Evolutionary conservation across 2,329 filamentous ascomycete genomes (phyloP).

Genomic region (Colletotrichum simmondsii): DNA sequence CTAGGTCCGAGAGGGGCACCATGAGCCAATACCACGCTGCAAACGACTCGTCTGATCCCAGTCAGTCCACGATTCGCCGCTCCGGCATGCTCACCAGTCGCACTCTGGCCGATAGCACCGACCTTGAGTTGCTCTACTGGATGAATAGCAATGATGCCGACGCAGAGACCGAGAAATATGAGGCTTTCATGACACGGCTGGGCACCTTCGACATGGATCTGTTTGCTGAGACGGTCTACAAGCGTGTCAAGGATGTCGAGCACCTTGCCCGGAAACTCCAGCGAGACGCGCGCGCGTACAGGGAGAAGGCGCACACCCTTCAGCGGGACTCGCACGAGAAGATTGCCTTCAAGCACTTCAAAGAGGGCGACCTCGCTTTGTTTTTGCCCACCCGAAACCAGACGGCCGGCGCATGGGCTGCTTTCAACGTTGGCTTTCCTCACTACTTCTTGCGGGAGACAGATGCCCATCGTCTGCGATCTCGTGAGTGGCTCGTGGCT

Average conservation of each 20-base stretch:
- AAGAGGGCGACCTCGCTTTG: conserved; percentile 92
- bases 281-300: conserved; percentile 85
- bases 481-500: conserved; percentile 95
- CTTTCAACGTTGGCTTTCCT: conserved; percentile 96
- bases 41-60: conserved; percentile 67
- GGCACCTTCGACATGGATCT: conserved; percentile 84
- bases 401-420: conserved; percentile 94
- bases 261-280: conserved; percentile 93
- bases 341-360: conserved; percentile 95
- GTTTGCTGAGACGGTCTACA: conserved; percentile 86
- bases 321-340: conserved; percentile 93
- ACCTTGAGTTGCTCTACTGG: conserved; percentile 85
- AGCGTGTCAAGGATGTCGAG: conserved; percentile 92
- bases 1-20: conserved; percentile 67
- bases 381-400: conserved; percentile 97
- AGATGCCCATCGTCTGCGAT: conserved; percentile 84
- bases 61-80: conserved; percentile 57
- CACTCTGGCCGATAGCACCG: conserved; percentile 68
- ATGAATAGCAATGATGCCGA: conserved; percentile 74
- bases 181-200: conserved; percentile 77
- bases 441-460: conserved; percentile 97
- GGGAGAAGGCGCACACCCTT: conserved; percentile 83
- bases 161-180: conserved; percentile 78
- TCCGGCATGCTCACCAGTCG: conserved; percentile 65
- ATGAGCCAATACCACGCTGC: conserved; percentile 58